Base-by-base conservation (phyloP, 2,329 filamentous ascomycete species). In the Canariomyces notabilis region DNA sequence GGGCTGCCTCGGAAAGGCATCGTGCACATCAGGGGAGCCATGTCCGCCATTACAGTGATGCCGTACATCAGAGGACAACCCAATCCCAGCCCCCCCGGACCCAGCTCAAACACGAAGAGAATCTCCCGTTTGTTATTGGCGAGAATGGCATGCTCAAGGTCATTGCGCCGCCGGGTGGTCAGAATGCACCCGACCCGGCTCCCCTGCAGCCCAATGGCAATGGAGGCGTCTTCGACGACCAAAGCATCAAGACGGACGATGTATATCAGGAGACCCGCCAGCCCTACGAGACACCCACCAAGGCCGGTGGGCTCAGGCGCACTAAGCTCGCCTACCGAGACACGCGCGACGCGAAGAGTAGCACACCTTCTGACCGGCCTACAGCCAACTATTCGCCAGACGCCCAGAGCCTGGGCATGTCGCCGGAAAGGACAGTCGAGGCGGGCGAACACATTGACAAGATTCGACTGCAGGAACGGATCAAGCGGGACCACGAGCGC, bases 291-390 rank as follows among this genome's bases (percentile, higher is more conserved):
- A 58, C 63, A 0, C 53, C 61, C 1, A 57, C 56, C 41, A 60
- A 57, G 42, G 35, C 50, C 6, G 57, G 52, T 22, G 54, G 53
- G 6, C 44, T 61, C 29, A 58, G 61, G 43, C 61, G 62, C 19
- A 56, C 64, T 15, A 67, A 62, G 38, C 59, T 72, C n/a, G 63
- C 71, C 1, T 56, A 71, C 47, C 66, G 71, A 16, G 67, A 72
- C 42, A 56, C 52, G 9, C 58, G 59, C 5, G 57, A 56, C n/a
- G 46, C 44, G 15, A 59, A 55, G 36, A 57, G 56, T 21, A 57
- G 45, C 46, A 51, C 55, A 19, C 58, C 53, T 6, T 47, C 53
- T 4, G 51, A 54, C 15, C 40, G 50, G 14, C 29, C 23, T 14
- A 49, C 37, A 6, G 34, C 26, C 37, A 36, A 37, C 6, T 53